Evolutionary conservation across 2,329 filamentous ascomycete genomes (phyloP), one percentile per base, ranked within the genome.

Genomic region (Alternaria ethzedia): DNA sequence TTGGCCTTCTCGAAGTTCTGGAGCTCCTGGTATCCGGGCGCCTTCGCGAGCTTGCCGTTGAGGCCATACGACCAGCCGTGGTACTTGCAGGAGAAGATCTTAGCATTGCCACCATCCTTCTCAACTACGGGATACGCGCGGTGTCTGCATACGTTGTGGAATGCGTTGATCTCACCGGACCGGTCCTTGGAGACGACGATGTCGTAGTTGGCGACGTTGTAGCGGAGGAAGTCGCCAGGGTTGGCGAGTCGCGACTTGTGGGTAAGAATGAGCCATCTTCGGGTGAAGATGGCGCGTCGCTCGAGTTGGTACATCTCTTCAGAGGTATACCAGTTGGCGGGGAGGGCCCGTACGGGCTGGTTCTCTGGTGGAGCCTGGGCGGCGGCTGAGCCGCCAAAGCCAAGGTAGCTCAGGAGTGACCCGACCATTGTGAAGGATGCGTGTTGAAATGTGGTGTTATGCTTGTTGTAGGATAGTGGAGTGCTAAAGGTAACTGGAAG

Each of bases 221-320:
- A 89, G 20, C 84, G 83, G 26, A 88, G 80, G 77, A 85, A 90
- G 72, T 89, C 86, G 6, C 88, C 88, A 7, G 81, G 69, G 52
- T 87, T 84, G 61, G 75, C 74, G 45, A 88, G 78, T 59, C 86
- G 82, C 58, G 79, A 79, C 68, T 83, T 80, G 81, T 88, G 82
- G 57, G 86, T 88, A 25, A 84, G 83, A 46, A 87, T 82, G 36
- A 86, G 81, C 86, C 86, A 88, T 70, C 84, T 84, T 68, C 82
- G 82, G 43, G 86, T 88, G 71, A 86, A 85, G 26, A 86, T 80
- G 1, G 83, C 82, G 30, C 85, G 81, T 55, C 79, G 78, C 69
- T 86, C 84, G 5, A 86, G 76, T 32, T 82, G 77, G 59, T 83
- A 86, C 46, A 82, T 76, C 25, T 82, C 79, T 12, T 76, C 77